Conservation (phyloP, 129 eudicot species). For the Artemisia tridentata region DNA sequence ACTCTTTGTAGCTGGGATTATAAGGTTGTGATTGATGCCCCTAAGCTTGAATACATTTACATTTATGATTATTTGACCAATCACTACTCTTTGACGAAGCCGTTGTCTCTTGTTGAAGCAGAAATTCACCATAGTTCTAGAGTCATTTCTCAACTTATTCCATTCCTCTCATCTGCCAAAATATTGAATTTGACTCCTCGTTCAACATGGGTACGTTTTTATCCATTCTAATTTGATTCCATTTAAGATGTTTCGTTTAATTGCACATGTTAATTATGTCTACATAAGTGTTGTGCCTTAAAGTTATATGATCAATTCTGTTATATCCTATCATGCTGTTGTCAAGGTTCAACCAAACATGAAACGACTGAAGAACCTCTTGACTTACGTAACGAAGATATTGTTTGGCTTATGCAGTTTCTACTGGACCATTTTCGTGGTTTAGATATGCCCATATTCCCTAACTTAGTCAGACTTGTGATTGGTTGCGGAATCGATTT, state of each 20-base stretch:
- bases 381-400: background rate
- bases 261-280: background rate
- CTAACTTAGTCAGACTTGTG: slow-evolving; percentile 22
- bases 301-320: background rate
- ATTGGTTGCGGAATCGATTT: slow-evolving; percentile 11
- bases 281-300: background rate
- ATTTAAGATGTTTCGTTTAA: background rate
- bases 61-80: slow-evolving; percentile 17
- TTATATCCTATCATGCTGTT: background rate
- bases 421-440: background rate
- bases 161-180: slow-evolving; percentile 21
- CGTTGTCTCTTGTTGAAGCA: slow-evolving; percentile 20
- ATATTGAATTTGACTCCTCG: slow-evolving; percentile 4
- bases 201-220: background rate
- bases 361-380: background rate
- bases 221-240: background rate
- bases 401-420: background rate
- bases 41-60: slow-evolving; percentile 17
- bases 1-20: background rate
- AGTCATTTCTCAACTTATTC: background rate
- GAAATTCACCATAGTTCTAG: background rate
- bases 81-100: background rate
- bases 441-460: slow-evolving; percentile 17
- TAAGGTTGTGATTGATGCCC: slow-evolving; percentile 23
- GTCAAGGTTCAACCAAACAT: background rate